Evolutionary conservation across 2,329 filamentous ascomycete species (phyloP), one percentile per base, ranked within the genome.

Genomic region (Fusarium sp.): DNA sequence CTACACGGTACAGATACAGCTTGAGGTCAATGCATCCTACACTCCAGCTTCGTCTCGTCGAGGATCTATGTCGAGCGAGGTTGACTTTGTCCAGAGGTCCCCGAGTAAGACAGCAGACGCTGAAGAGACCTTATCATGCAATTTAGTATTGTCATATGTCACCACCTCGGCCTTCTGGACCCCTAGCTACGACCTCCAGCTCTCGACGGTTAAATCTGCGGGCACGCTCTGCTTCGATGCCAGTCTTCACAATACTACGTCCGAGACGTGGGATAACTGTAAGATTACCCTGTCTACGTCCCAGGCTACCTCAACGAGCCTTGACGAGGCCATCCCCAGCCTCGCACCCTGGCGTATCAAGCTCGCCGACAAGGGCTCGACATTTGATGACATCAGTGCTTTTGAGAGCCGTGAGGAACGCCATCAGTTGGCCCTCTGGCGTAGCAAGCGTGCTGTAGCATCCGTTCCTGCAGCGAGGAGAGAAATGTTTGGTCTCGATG

Each of bases 271-370:
- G 88, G 78, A 77, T 28, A 82, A 85, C 73, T 83, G 85, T 71
- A 84, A 82, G 60, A 75, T 90, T 34, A 81, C 81, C 0, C 80
- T 90, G 6, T 89, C 87, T 3, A 89, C 86, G 0, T 88, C 86
- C 0, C 85, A 89, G 67, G 83, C 86, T 4, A 80, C 80, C 6
- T 87, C 85, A 49, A 79, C 83, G 2, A 82, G 82, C 2, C 75
- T 88, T 3, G 79, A 83, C 24, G 83, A 88, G 55, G 73, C 74
- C 11, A 81, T 86, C 2, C 87, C 87, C 0, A 75, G 72, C 5
- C 78, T 90, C 32, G 70, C 77, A 1, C 79, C 84, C 0, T 90
- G 87, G 87, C 80, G 77, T 45, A 77, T 90, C 63, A 81, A 80
- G 54, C 74, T 88, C 7, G 76, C 70, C 12, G 74, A 75, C 28